A percentile compares a stretch with the other conserved stretches of the same genome.
Conservation (phyloP, 106 monocot genomes). For the Acorus calamus region DNA sequence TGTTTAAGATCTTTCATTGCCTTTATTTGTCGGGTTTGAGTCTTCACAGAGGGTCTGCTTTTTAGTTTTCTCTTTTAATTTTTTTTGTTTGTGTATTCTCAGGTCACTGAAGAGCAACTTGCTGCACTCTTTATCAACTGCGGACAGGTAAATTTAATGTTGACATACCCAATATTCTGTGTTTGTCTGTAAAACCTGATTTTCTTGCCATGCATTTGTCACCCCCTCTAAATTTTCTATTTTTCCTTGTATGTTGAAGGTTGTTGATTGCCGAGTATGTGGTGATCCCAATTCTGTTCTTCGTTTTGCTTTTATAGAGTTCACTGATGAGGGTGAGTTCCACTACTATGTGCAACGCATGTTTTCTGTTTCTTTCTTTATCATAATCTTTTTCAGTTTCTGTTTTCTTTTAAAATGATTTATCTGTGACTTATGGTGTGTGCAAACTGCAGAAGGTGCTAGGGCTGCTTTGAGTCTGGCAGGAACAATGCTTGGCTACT, state of each 20-base stretch:
- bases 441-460: slow-evolving; percentile 28
- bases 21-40: not conserved
- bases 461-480: slow-evolving; percentile 26
- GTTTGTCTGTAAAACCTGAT: not conserved
- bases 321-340: slow-evolving; percentile 33
- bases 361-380: not conserved
- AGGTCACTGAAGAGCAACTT: slow-evolving; percentile 54
- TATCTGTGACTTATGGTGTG: not conserved
- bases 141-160: slow-evolving; percentile 21
- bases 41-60: not conserved
- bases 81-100: not conserved
- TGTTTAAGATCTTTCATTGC: not conserved
- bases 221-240: slow-evolving; percentile 1
- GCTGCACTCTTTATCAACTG: slow-evolving; percentile 32
- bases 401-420: slow-evolving; percentile 2
- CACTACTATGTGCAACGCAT: not conserved
- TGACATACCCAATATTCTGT: not conserved
- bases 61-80: not conserved
- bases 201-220: not conserved
- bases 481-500: slow-evolving; percentile 39
- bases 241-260: slow-evolving; percentile 8
- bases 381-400: not conserved
- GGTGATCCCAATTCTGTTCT: slow-evolving; percentile 48
- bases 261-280: slow-evolving; percentile 46
- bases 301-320: slow-evolving; percentile 46